Conservation (phyloP, 345 rosid species). For the Zanthoxylum bungeanum region DNA sequence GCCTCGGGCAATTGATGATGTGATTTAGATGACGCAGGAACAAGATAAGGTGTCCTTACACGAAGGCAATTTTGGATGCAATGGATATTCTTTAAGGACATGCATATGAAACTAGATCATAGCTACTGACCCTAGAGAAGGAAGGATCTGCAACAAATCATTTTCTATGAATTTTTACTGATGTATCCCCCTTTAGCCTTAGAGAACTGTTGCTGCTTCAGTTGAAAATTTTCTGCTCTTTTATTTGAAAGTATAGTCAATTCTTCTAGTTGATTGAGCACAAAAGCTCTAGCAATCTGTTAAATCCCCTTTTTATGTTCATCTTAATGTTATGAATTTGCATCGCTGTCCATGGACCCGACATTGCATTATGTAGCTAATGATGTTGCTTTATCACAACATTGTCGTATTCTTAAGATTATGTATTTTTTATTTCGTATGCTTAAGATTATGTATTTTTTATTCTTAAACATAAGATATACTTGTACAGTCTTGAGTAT, state of each 20-base stretch:
- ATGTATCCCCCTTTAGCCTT: neutral
- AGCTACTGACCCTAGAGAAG: constrained; percentile 9
- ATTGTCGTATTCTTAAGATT: constrained; percentile 6
- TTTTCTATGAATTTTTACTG: neutral
- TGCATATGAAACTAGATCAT: constrained; percentile 33
- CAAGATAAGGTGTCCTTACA: constrained; percentile 34
- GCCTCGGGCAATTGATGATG: constrained; percentile 1
- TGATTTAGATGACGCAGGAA: constrained; percentile 37
- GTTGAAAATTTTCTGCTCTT: constrained; percentile 7
- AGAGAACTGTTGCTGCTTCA: neutral
- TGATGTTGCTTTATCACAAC: neutral
- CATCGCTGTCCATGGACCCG: neutral
- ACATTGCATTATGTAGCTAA: neutral
- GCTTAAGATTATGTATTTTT: constrained; percentile 1
- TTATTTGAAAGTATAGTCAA: neutral
- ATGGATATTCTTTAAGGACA: constrained; percentile 42
- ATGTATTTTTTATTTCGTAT: too few relatives aligned
- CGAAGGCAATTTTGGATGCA: constrained; percentile 45
- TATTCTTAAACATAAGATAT: too few relatives aligned
- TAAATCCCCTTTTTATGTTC: neutral
- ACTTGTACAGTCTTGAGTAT: too few relatives aligned
- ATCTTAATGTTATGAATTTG: neutral
- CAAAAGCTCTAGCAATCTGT: constrained; percentile 2
- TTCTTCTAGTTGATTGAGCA: constrained; percentile 6
- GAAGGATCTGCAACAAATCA: neutral